Percentiles rank a stretch among this genome's conserved stretches.
phyloP scores from a whole-genome alignment of 2,329 filamentous ascomycete species.

The Exophiala sp. region DNA sequence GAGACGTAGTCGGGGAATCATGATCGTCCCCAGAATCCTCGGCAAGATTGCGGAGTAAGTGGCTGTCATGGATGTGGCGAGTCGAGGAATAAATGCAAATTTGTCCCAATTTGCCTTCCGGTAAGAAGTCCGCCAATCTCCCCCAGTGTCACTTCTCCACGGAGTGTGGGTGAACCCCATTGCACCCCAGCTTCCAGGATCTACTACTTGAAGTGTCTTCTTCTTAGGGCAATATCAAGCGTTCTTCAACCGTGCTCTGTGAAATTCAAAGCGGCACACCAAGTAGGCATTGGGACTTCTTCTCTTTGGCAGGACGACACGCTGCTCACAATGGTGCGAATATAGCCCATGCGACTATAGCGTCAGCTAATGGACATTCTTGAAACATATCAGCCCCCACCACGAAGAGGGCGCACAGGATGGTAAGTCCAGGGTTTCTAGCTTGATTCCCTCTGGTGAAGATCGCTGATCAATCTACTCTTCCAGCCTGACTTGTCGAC shows the following conservation, averaged over 20 bases:
- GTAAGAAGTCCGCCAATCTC: no score
- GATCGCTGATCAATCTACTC: neutral
- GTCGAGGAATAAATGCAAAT: no score
- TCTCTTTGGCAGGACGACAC: neutral
- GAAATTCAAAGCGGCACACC: neutral
- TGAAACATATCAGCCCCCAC: neutral
- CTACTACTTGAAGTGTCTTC: neutral
- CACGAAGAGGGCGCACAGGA: neutral
- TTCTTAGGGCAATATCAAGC: neutral
- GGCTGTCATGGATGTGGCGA: no score
- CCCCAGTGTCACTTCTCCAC: no score
- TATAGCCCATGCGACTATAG: neutral
- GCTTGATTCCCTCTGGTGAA: neutral
- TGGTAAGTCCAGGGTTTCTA: neutral
- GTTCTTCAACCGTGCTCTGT: neutral
- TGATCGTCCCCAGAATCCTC: no score
- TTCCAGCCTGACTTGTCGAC: slow-evolving; percentile 30
- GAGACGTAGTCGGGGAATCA: no score
- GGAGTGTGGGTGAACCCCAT: no score
- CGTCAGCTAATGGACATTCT: neutral
- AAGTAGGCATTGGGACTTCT: neutral
- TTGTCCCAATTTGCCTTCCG: no score
- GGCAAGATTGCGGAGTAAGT: no score
- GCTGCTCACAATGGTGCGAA: neutral
- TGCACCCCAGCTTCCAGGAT: no score